phyloP scores from a whole-genome alignment of 2,329 filamentous ascomycete species.

The Diaporthe capsici region DNA sequence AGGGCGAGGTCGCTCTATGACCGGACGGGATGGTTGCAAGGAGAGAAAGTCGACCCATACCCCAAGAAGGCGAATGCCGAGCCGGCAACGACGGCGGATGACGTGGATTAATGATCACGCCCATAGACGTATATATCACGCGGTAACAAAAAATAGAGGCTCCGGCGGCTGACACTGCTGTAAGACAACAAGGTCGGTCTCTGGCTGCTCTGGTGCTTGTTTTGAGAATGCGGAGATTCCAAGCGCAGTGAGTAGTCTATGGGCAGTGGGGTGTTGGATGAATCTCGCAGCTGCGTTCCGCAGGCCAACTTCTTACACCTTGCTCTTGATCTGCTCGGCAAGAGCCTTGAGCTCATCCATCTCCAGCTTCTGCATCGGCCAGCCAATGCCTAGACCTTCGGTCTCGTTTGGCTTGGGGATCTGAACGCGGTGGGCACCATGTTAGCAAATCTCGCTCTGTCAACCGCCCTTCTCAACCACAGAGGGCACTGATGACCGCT shows the following conservation, averaged over 20 bases:
- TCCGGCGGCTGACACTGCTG: background rate
- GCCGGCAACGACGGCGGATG: constrained; percentile 57
- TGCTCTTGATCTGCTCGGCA: constrained; percentile 87
- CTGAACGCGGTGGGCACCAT: constrained; percentile 55
- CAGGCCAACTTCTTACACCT: constrained; percentile 72
- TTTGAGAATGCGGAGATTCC: background rate
- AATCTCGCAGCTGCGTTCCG: background rate
- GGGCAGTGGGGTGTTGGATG: background rate
- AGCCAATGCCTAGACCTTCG: constrained; percentile 84
- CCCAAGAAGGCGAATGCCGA: constrained; percentile 49
- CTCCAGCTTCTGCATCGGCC: constrained; percentile 82
- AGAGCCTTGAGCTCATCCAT: constrained; percentile 88
- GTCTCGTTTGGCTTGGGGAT: constrained; percentile 92
- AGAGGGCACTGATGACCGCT: background rate
- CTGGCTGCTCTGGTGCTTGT: background rate
- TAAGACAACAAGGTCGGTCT: background rate
- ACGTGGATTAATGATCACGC: constrained; percentile 56
- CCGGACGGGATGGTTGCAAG: constrained; percentile 79
- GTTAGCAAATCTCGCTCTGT: constrained; percentile 9
- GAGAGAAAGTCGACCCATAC: constrained; percentile 82
- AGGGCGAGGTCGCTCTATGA: constrained; percentile 89
- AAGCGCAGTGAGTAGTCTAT: background rate
- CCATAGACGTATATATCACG: constrained; percentile 37
- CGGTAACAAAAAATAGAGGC: constrained; percentile 18
- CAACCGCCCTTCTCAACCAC: background rate